Conservation (phyloP, 2,329 filamentous ascomycete species). For the Fusarium sarcochroum region DNA sequence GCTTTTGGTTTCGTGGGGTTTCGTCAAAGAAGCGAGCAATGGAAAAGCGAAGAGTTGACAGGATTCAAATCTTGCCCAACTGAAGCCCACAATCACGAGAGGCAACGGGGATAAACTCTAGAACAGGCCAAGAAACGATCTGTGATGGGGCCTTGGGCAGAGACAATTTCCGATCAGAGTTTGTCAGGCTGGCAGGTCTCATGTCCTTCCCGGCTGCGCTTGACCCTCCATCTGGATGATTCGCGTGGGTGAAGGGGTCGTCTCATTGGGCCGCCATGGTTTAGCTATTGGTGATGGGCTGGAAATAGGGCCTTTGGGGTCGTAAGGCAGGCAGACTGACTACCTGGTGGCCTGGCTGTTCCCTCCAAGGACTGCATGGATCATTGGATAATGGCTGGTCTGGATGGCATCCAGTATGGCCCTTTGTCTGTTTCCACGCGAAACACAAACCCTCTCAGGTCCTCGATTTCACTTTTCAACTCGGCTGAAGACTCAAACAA, state of each 20-base stretch:
- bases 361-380: conserved; percentile 19
- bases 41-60: conserved; percentile 6
- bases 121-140: conserved; percentile 10
- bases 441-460: conserved; percentile 2
- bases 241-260: conserved; percentile 43
- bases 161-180: conserved; percentile 28
- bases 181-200: conserved; percentile 44
- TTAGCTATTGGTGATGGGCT: conserved; percentile 35
- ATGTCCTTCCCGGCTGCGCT: conserved; percentile 46
- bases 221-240: conserved; percentile 46
- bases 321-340: conserved; percentile 37
- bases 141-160: conserved; percentile 36
- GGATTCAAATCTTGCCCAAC: conserved; percentile 21
- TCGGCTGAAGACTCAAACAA: conserved; percentile 4
- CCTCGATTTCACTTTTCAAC: conserved; percentile 5
- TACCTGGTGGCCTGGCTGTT: conserved; percentile 4
- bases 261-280: conserved; percentile 48
- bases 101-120: conserved; percentile 14
- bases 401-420: conserved; percentile 15
- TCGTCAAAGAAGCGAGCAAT: conserved; percentile 16
- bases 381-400: conserved; percentile 16
- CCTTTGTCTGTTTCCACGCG: conserved; percentile 16
- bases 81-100: conserved; percentile 11
- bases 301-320: conserved; percentile 27
- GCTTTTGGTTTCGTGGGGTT: conserved; percentile 21